Evolutionary conservation across 768 basidiomycete species (phyloP).

Genomic region (Royoungia palumana): DNA sequence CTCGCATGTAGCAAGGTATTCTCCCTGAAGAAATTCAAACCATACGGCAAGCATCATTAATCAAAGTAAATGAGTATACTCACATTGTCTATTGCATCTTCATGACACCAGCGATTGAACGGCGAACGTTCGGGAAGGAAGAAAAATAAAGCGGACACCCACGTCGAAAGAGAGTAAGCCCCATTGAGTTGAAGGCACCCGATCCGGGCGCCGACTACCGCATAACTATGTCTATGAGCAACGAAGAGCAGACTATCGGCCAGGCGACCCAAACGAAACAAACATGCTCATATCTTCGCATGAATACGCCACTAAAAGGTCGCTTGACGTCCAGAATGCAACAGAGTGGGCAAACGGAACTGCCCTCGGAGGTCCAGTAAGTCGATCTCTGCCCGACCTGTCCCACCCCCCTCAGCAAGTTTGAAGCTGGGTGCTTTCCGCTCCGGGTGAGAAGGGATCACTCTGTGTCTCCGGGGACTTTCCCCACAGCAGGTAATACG

Average conservation of each 20-base stretch:
- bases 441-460: constrained; percentile 46
- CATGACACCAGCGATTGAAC: constrained; percentile 35
- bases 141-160: constrained; percentile 44
- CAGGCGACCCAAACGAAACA: constrained; percentile 42
- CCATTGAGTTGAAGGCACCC: constrained; percentile 75
- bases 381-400: constrained; percentile 47
- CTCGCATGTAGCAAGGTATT: constrained; percentile 51
- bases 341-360: constrained; percentile 58
- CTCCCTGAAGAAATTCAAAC: constrained; percentile 94
- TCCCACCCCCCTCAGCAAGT: constrained; percentile 58
- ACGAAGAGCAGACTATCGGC: constrained; percentile 45
- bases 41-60: constrained; percentile 53
- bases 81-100: constrained; percentile 11
- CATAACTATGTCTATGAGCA: constrained; percentile 90
- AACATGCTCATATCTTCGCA: constrained; percentile 78
- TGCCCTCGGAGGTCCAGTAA: constrained; percentile 30
- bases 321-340: constrained; percentile 37
- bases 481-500: constrained; percentile 71
- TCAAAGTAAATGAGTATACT: constrained; percentile 21
- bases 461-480: constrained; percentile 93
- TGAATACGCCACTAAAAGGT: constrained; percentile 41
- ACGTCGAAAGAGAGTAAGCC: constrained; percentile 83
- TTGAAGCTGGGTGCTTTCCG: constrained; percentile 77
- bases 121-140: constrained; percentile 47
- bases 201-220: constrained; percentile 56